Conservation (phyloP, 2,329 filamentous ascomycete genomes). For the Albifimbria verrucaria region DNA sequence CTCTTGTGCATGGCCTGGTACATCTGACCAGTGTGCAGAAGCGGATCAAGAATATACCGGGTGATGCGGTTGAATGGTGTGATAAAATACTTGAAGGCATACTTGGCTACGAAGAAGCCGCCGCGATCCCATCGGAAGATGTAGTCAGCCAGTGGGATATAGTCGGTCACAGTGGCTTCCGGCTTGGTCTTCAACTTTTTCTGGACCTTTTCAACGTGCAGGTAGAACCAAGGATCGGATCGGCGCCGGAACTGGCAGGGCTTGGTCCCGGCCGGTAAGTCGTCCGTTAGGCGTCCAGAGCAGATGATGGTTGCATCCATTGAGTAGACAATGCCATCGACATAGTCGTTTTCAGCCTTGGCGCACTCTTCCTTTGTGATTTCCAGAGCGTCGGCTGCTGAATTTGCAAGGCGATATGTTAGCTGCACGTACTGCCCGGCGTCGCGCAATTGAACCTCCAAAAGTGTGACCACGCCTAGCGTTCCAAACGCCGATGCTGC, state of each 20-base stretch:
- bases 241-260: slow-evolving; percentile 51
- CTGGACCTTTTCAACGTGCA: slow-evolving; percentile 54
- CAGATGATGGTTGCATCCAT: slow-evolving; percentile 55
- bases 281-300: slow-evolving; percentile 53
- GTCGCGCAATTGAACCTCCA: slow-evolving; percentile 57
- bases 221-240: slow-evolving; percentile 70
- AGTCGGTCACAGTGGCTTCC: slow-evolving; percentile 37
- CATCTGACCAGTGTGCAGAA: slow-evolving; percentile 62
- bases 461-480: slow-evolving; percentile 61
- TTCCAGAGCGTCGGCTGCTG: slow-evolving; percentile 33
- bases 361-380: slow-evolving; percentile 42
- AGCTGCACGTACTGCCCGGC: slow-evolving; percentile 55
- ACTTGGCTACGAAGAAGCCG: slow-evolving; percentile 63
- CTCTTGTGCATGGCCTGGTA: slow-evolving; percentile 64
- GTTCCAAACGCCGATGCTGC: slow-evolving; percentile 65
- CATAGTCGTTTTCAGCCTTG: slow-evolving; percentile 52
- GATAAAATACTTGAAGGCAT: slow-evolving; percentile 62
- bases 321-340: slow-evolving; percentile 67
- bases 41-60: slow-evolving; percentile 56
- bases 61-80: slow-evolving; percentile 64
- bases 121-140: slow-evolving; percentile 70
- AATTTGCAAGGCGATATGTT: slow-evolving; percentile 48
- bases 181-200: slow-evolving; percentile 20
- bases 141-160: slow-evolving; percentile 62
- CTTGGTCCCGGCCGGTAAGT: slow-evolving; percentile 29